Conservation (phyloP, 2,329 filamentous ascomycete genomes). For the Nemania bipapillata region DNA sequence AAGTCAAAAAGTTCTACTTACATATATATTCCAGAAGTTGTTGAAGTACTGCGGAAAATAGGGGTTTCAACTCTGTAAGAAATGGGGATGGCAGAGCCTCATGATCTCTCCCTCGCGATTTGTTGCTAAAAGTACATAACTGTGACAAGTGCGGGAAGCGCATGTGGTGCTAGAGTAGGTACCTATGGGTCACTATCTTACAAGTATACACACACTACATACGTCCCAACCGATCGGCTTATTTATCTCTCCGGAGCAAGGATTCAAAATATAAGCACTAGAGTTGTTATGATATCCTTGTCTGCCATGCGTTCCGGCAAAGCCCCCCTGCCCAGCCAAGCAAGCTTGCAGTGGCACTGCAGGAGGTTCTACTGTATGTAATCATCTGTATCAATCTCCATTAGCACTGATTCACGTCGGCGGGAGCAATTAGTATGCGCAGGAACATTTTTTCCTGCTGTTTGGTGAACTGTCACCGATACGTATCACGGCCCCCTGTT, state of each 20-base stretch:
- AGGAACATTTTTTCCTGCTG: conserved; percentile 20
- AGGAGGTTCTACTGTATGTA: conserved; percentile 18
- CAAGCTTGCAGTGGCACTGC: conserved; percentile 27
- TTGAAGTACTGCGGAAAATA: conserved; percentile 40
- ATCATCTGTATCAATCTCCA: not conserved
- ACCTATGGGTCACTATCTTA: conserved; percentile 14
- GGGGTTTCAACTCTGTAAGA: conserved; percentile 41
- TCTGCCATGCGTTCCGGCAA: conserved; percentile 41
- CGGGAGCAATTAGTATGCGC: not conserved
- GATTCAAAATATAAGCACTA: conserved; percentile 48
- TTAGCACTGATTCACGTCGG: not conserved
- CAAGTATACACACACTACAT: not conserved
- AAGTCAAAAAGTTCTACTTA: not conserved
- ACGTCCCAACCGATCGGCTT: conserved; percentile 41
- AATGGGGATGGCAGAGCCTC: conserved; percentile 39
- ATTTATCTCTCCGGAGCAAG: conserved; percentile 48
- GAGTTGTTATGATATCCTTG: conserved; percentile 36
- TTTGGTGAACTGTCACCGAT: conserved; percentile 4
- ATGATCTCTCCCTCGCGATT: conserved; percentile 30
- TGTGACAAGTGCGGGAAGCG: not conserved
- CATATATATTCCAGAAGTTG: not conserved
- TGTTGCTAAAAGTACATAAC: conserved; percentile 6
- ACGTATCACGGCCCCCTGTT: not conserved
- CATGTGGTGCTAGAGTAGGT: not conserved
- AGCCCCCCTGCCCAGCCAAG: conserved; percentile 33